Percentiles rank a stretch among this genome's conserved stretches.
phyloP scores from a whole-genome alignment of 345 rosid species.

The Citrus inodora region DNA sequence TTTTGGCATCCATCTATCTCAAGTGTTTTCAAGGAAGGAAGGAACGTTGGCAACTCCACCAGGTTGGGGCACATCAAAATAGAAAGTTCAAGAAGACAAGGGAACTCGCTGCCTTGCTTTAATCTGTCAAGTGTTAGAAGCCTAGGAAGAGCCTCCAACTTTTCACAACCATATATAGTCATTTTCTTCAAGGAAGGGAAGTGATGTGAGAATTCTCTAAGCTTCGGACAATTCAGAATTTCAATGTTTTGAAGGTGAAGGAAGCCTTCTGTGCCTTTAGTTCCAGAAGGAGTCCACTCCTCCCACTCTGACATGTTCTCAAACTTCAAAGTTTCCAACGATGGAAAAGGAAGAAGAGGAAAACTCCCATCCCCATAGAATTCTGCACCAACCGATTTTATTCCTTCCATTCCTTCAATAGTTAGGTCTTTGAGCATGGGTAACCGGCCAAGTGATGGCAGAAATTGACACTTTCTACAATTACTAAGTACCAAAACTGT shows the following conservation, averaged over 20 bases:
- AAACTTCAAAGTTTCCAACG: constrained; percentile 11
- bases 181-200: constrained; percentile 12
- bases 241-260: constrained; percentile 1
- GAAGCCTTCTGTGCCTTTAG: neutral
- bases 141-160: neutral
- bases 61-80: constrained; percentile 5
- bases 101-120: neutral
- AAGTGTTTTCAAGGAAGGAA: constrained; percentile 4
- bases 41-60: neutral
- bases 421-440: neutral
- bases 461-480: constrained; percentile 7
- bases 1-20: constrained; percentile 11
- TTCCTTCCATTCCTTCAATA: constrained; percentile 7
- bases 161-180: neutral
- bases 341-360: neutral
- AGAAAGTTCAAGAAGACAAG: constrained; percentile 7
- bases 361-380: constrained; percentile 2
- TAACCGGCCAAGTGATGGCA: constrained; percentile 8
- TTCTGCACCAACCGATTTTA: constrained; percentile 2
- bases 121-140: neutral
- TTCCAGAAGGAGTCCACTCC: constrained; percentile 1
- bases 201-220: neutral
- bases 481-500: neutral
- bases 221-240: constrained; percentile 4
- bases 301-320: constrained; percentile 14